A percentile compares a stretch with the other conserved stretches of the same genome.
Conservation (phyloP, 495 filamentous ascomycete genomes). For the Daldinia childiae region DNA sequence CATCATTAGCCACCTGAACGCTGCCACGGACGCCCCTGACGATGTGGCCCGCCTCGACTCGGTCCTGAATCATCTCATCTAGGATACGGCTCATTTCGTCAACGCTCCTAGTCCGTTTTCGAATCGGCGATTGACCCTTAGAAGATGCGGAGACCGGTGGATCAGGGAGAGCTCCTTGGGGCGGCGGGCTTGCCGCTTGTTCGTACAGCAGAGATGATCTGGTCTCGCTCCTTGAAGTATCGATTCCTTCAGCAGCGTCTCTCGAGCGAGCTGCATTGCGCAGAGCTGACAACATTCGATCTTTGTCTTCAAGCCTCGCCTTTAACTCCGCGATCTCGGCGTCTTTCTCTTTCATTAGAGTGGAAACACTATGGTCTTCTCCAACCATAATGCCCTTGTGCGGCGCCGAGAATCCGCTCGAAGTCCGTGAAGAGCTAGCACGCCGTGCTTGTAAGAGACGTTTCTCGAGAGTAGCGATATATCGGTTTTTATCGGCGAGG, state of each 20-base stretch:
- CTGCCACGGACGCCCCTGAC: constrained; percentile 68
- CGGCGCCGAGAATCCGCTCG: constrained; percentile 67
- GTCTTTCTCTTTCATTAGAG: constrained; percentile 86
- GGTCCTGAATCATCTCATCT: constrained; percentile 93
- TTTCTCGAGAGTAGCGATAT: constrained; percentile 92
- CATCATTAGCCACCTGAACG: constrained; percentile 56
- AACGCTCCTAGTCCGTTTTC: constrained; percentile 72
- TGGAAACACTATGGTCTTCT: constrained; percentile 72
- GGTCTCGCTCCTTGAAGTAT: constrained; percentile 53
- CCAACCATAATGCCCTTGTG: constrained; percentile 68
- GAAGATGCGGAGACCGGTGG: constrained; percentile 46
- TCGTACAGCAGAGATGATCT: constrained; percentile 57
- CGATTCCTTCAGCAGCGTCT: constrained; percentile 74
- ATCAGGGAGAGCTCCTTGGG: constrained; percentile 50
- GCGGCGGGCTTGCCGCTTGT: constrained; percentile 46
- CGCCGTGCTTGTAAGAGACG: constrained; percentile 90
- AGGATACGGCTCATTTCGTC: constrained; percentile 91
- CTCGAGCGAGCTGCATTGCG: constrained; percentile 87
- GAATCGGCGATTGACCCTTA: constrained; percentile 50
- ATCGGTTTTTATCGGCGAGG: constrained; percentile 92
- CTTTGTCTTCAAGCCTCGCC: constrained; percentile 92
- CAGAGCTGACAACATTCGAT: constrained; percentile 88
- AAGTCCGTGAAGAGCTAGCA: constrained; percentile 87
- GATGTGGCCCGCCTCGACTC: constrained; percentile 74
- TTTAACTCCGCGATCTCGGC: constrained; percentile 91